These are phyloP conservation scores for Lachancea thermotolerans DNA, from an alignment of 805 yeast genomes.

Conservation along the genomic window DNA sequence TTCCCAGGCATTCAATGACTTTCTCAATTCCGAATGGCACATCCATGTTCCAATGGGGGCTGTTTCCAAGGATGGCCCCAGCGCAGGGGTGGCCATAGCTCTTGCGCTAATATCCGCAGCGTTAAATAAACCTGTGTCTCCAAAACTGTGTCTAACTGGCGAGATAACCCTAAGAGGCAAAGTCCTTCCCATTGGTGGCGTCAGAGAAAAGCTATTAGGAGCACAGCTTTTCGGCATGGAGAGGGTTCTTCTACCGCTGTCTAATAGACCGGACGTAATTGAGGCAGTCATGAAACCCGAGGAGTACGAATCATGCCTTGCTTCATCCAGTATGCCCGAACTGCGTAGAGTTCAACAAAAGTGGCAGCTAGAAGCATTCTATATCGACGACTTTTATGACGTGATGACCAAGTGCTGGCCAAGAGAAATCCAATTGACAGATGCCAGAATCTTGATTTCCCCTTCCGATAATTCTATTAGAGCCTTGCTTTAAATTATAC, in stretches of 20 bases:
- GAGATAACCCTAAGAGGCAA: conserved; percentile 75
- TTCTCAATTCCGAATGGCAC: conserved; percentile 55
- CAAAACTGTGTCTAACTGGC: conserved; percentile 74
- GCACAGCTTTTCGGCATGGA: conserved; percentile 66
- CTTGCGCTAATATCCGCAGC: conserved; percentile 74
- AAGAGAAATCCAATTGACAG: conserved; percentile 5
- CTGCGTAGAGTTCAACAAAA: conserved; percentile 36
- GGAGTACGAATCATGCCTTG: neutral
- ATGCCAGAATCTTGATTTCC: neutral
- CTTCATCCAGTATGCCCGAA: conserved; percentile 5
- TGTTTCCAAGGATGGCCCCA: conserved; percentile 49
- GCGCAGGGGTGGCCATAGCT: conserved; percentile 63
- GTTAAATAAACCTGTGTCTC: conserved; percentile 43
- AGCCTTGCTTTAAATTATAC: neutral
- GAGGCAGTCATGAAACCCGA: conserved; percentile 42
- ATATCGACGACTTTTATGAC: conserved; percentile 74
- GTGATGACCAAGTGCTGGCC: conserved; percentile 67
- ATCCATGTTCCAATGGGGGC: conserved; percentile 69
- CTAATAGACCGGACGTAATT: conserved; percentile 62
- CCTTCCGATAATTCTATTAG: neutral
- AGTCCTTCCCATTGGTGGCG: conserved; percentile 77
- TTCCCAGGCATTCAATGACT: conserved; percentile 35
- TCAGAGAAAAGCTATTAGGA: conserved; percentile 69
- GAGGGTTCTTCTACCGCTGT: conserved; percentile 61
- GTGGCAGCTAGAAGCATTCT: conserved; percentile 51